Evolutionary conservation across 139 green algal genomes (phyloP), one percentile per base, ranked within the genome.

Genomic region (Tetratostichococcus sp.): DNA sequence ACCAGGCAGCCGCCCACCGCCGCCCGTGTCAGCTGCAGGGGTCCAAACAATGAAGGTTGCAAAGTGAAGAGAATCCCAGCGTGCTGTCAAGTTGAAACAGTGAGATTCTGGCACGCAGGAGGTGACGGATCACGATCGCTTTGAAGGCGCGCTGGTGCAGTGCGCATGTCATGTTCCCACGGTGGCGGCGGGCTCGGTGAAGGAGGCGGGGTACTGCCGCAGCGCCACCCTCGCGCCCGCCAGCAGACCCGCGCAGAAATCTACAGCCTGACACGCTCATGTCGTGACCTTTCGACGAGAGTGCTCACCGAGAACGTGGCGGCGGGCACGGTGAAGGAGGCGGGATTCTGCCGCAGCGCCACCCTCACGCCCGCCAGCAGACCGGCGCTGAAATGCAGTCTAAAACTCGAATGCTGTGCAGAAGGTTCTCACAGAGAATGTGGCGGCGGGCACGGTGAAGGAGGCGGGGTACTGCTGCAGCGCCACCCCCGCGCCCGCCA

Each of bases 1-100:
- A 94, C 90, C 19, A 94, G 83, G 26, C 91, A 70, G 1, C 89
- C 89, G 14, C 50, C 50, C 2, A 26, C 19, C 14, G 26, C 19
- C 2, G 50, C 50, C 26, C 50, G 14, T 26, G 50, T 26, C 50
- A 62, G 50, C 50, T 62, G 50, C 50, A 62, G 50, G 8, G 8
- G 39, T 50, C 14, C 39, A 50, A 22, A 22, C 14, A 14, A 8
- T 22, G 39, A 14, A 14, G 39, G 39, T 50, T 50, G n/a, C n/a
- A n/a, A n/a, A n/a, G n/a, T n/a, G n/a, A n/a, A n/a, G n/a, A n/a
- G n/a, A n/a, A n/a, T n/a, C n/a, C n/a, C n/a, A n/a, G n/a, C n/a
- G n/a, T n/a, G n/a, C n/a, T n/a, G n/a, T n/a, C n/a, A n/a, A n/a
- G n/a, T n/a, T n/a, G n/a, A n/a, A n/a, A n/a, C n/a, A n/a, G n/a